phyloP scores from a whole-genome alignment of 2,329 filamentous ascomycete genomes.

The Pseudogymnoascus sp. region DNA sequence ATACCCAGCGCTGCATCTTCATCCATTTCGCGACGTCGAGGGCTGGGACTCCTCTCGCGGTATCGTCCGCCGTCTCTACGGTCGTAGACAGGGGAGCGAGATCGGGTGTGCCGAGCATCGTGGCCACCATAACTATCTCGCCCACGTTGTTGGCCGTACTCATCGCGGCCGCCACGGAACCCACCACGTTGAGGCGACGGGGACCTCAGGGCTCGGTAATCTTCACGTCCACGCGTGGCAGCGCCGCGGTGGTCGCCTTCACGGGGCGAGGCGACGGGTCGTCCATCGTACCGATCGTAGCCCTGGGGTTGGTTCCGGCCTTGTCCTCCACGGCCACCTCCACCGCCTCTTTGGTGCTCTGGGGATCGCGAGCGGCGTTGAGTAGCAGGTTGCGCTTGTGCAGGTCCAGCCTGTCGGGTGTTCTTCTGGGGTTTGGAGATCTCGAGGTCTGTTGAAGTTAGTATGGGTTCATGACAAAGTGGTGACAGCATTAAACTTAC shows the following conservation, averaged over 20 bases:
- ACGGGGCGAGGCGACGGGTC: conserved; percentile 15
- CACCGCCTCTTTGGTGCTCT: conserved; percentile 39
- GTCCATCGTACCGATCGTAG: conserved; percentile 36
- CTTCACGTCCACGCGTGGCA: conserved; percentile 49
- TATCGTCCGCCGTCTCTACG: conserved; percentile 45
- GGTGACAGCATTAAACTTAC: conserved; percentile 46
- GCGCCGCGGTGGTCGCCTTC: conserved; percentile 32
- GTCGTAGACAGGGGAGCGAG: conserved; percentile 53
- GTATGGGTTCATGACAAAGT: conserved; percentile 12
- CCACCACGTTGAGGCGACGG: conserved; percentile 49
- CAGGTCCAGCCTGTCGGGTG: conserved; percentile 45
- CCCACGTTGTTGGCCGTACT: conserved; percentile 39
- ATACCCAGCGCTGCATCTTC: conserved; percentile 59
- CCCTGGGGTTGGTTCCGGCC: conserved; percentile 12
- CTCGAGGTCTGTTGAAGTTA: conserved; percentile 62
- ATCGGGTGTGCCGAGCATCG: conserved; percentile 51
- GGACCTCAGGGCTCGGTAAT: conserved; percentile 55
- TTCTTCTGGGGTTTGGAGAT: conserved; percentile 83
- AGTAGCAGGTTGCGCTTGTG: conserved; percentile 18
- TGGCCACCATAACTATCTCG: conserved; percentile 28
- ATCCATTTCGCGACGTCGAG: conserved; percentile 46
- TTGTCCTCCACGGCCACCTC: conserved; percentile 36
- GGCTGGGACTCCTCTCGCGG: conserved; percentile 63
- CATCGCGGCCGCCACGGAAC: conserved; percentile 54
- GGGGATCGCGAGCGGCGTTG: conserved; percentile 55